Base-by-base conservation (phyloP, 495 filamentous ascomycete species). In the Tuber indicum region DNA sequence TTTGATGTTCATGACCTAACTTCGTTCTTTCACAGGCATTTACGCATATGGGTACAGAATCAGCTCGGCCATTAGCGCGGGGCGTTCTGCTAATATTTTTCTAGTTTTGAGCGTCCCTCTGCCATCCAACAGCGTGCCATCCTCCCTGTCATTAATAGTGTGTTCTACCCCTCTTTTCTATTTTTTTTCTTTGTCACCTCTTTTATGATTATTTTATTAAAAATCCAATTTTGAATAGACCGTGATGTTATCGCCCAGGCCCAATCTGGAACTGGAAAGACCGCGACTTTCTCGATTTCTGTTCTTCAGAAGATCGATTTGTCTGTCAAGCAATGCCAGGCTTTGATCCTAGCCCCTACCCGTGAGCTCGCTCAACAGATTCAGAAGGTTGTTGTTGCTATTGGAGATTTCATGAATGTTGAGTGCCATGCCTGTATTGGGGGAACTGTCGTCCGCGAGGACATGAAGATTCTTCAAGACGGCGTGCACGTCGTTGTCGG, bases 361-460 rank as follows among this genome's bases (percentile, higher is more conserved):
- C 96, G 96, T 88, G 96, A 99, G 87, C 87, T 99, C 83, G 96
- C 96, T 78, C 94, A 96, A 84, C 96, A 99, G 88, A 99, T 99
- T 85, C 96, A 99, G 88, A 97, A 94, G 87, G 96, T 99, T 84
- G 94, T 99, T 79, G 92, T 99, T 82, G 96, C 96, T 82, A 92
- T 99, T 76, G 96, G 96, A 85, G 96, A 99, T 87, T 99, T 97
- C 91, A 98, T 99, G 96, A 95, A 91, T 87, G 91, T 99, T 78
- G 92, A 98, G 86, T 98, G 96, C 90, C 96, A 99, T 86, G 96
- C 96, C 82, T 99, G 96, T 88, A 99, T 99, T 85, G 96, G 96
- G 85, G 96, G 96, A 85, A 99, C 96, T 82, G 96, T 92, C 85
- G 94, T 99, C 80, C 91, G 96, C 85, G 96, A 99, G 84, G 96